Evolutionary conservation across 345 rosid genomes (phyloP), one percentile per base, ranked within the genome.

Genomic region (Sapria himalayana): DNA sequence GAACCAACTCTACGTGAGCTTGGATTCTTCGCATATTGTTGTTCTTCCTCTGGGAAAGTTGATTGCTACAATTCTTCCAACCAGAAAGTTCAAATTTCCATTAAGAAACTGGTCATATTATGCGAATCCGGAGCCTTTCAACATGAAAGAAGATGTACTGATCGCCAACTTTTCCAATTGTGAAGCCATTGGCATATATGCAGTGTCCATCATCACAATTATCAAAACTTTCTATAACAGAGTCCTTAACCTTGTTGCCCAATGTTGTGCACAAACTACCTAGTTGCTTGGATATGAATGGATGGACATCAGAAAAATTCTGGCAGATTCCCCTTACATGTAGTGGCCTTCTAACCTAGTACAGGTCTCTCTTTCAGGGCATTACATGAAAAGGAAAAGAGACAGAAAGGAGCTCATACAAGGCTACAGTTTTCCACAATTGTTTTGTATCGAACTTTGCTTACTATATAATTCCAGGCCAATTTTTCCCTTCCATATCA

Each of bases 341-440:
- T 69, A 76, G 76, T 72, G 75, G 76, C 80, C 80, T 19, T 31
- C 58, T 16, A 63, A 60, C 59, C 61, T 72, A 23, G 67, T 58
- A 22, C 66, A 70, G 47, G 77, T 66, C 39, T 66, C 76, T 35
- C 66, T 33, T 66, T 63, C 50, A 46, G 62, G 52, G 12, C n/a
- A 35, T 46, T 70, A 34, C 69, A 65, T 27, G 70, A 70, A 15
- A 54, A 25, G 5, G 76, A 62, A 14, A 59, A 12, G 22, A 52
- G 72, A 29, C 2, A 14, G 2, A 65, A 36, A 20, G 59, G n/a
- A n/a, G n/a, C n/a, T n/a, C 33, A 40, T 7, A 59, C 52, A 10
- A 55, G 81, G 50, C 57, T 66, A 31, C 72, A 67, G 20, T 67
- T 67, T 49, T 51, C 67, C 43, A 12, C 57, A 16, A 31, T 51